These are phyloP conservation scores for Uronychia setigera DNA, from an alignment of 73 alveolate genomes.

Conservation along the genomic window DNA sequence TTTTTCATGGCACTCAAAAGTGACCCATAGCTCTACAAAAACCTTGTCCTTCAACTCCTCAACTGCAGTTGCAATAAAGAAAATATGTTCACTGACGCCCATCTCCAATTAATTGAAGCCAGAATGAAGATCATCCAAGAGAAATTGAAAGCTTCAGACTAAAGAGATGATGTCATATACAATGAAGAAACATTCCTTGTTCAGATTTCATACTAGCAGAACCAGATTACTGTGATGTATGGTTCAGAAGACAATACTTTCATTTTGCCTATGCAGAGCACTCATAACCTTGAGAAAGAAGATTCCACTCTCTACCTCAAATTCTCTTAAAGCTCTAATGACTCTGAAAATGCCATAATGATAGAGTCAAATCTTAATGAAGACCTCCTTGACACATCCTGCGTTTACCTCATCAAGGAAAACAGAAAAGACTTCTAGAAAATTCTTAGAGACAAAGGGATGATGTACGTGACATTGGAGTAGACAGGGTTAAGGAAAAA, in stretches of 20 bases:
- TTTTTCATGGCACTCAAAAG: not conserved
- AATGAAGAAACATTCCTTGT: not conserved
- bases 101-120: not conserved
- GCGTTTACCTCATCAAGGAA: too few species aligned
- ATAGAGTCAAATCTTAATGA: too few species aligned
- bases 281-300: not conserved
- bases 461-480: not conserved
- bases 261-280: not conserved
- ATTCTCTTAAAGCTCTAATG: not conserved
- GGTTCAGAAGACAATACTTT: not conserved
- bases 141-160: not conserved
- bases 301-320: not conserved
- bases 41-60: not conserved
- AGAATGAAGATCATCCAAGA: not conserved
- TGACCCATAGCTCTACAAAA: not conserved
- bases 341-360: too few species aligned
- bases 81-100: conserved; percentile 1
- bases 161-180: not conserved
- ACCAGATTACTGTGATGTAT: not conserved
- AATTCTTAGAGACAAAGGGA: too few species aligned
- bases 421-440: too few species aligned
- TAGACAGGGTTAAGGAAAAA: not conserved
- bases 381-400: too few species aligned
- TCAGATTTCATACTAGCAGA: not conserved
- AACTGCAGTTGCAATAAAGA: not conserved